Base-by-base conservation (phyloP, 768 basidiomycete species). In the Podaxis sp. region DNA sequence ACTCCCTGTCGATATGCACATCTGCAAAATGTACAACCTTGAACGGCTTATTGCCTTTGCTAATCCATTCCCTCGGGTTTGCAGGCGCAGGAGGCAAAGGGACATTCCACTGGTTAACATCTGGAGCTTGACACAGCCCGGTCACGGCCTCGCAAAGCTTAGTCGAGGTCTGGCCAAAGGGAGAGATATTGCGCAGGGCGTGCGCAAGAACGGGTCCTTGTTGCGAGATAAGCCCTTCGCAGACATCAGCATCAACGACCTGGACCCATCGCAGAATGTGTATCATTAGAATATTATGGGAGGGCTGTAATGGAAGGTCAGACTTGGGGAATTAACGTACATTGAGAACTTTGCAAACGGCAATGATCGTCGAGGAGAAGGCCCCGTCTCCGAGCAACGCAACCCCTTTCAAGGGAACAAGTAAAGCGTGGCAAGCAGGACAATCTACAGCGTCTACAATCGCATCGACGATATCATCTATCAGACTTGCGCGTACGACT, bases 21-120 rank as follows among this genome's bases (percentile, higher is more conserved):
- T 87, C 87, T 65, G 82, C 84, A 68, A 88, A 80, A 68, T 88
- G 86, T 0, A 81, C 80, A 8, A 87, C 82, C 64, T 84, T 78
- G 68, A 87, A 80, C 0, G 84, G 81, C 22, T 73, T 20, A 52
- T 74, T 75, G 4, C 82, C 79, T 1, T 69, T 69, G 3, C 79
- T 79, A 3, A 60, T 65, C 60, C 75, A 77, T 0, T 63, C 61
- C 51, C 74, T 75, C 4, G 76, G 77, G 15, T 72, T 70, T 1
- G 69, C 58, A 0, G 83, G 80, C 4, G 75, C 69, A 3, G 78
- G 54, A 2, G 84, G 80, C 64, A 86, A 78, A 4, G 78, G 74
- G 15, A 86, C 76, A 0, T 66, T 76, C 68, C 75, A 82, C 15
- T 67, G 55, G 60, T 77, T 80, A 37, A 85, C 82, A 1, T 77